phyloP scores from a whole-genome alignment of 2,329 filamentous ascomycete species.

The Sclerotinia sclerotiorum region DNA sequence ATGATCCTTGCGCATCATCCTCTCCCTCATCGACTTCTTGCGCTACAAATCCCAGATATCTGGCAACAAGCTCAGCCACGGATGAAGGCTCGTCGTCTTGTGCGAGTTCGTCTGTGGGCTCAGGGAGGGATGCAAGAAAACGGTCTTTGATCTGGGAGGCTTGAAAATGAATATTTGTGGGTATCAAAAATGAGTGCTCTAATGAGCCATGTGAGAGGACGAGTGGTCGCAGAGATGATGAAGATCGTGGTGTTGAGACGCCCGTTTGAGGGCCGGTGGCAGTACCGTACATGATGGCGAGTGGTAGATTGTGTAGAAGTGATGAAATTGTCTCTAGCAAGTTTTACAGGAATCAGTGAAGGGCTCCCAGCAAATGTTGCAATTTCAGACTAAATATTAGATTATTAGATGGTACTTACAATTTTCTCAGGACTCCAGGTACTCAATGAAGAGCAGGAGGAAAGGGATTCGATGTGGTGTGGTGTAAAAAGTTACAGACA shows the following conservation, averaged over 20 bases:
- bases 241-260: constrained; percentile 93
- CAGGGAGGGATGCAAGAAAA: constrained; percentile 81
- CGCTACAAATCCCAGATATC: constrained; percentile 90
- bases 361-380: neutral
- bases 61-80: constrained; percentile 83
- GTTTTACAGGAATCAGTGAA: constrained; percentile 20
- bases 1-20: constrained; percentile 83
- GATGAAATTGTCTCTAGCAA: constrained; percentile 20
- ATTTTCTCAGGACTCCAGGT: constrained; percentile 34
- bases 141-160: constrained; percentile 90
- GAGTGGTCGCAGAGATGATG: constrained; percentile 86
- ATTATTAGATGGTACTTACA: constrained; percentile 28
- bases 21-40: constrained; percentile 89
- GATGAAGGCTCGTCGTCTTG: constrained; percentile 99
- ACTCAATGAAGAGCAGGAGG: constrained; percentile 43
- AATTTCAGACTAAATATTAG: neutral
- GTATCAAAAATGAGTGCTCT: constrained; percentile 93
- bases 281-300: constrained; percentile 76
- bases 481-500: constrained; percentile 19
- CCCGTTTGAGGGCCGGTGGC: constrained; percentile 86
- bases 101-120: constrained; percentile 93
- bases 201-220: constrained; percentile 90
- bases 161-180: constrained; percentile 93
- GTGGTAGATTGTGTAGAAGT: constrained; percentile 10
- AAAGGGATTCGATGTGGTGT: constrained; percentile 18